phyloP scores from a whole-genome alignment of 805 yeast genomes.

The Kodamaea lidongshanica region DNA sequence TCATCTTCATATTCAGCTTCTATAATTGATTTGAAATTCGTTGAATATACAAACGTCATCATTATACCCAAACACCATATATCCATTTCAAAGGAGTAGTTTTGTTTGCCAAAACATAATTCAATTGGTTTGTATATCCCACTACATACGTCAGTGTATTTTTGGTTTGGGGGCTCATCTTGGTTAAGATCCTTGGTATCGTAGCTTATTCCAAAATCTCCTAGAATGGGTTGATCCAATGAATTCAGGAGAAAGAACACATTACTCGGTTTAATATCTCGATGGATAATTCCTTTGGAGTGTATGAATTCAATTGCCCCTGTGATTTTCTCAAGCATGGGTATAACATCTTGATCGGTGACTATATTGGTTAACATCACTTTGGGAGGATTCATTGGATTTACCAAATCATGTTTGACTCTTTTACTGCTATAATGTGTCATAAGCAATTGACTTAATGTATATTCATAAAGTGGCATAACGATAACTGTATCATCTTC shows the following conservation, averaged over 20 bases:
- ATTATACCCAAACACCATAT: slow-evolving; percentile 70
- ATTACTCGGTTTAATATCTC: slow-evolving; percentile 38
- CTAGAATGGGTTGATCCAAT: slow-evolving; percentile 30
- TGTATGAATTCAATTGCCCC: slow-evolving; percentile 27
- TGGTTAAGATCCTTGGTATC: slow-evolving; percentile 14
- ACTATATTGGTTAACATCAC: slow-evolving; percentile 6
- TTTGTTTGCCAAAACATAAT: slow-evolving; percentile 51
- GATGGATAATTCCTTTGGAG: slow-evolving; percentile 29
- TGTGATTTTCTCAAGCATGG: slow-evolving; percentile 9
- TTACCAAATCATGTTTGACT: slow-evolving; percentile 20
- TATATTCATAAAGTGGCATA: slow-evolving; percentile 24
- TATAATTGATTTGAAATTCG: slow-evolving; percentile 26
- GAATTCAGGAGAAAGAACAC: slow-evolving; percentile 21
- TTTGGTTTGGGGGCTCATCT: slow-evolving; percentile 37
- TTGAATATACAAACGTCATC: slow-evolving; percentile 44
- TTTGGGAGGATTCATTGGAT: slow-evolving; percentile 16
- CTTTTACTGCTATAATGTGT: slow-evolving; percentile 15
- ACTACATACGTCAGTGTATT: slow-evolving; percentile 58
- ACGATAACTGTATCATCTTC: slow-evolving; percentile 32
- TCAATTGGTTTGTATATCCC: slow-evolving; percentile 73
- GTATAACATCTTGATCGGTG: slow-evolving; percentile 9
- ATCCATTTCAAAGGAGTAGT: slow-evolving; percentile 54
- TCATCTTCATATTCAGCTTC: slow-evolving; percentile 29
- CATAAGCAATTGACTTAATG: slow-evolving; percentile 20
- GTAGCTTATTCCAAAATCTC: slow-evolving; percentile 61